Evolutionary conservation across 1,284 basidiomycete genomes (phyloP), one percentile per base, ranked within the genome.

Genomic region (Apiotrichum gamsii): DNA sequence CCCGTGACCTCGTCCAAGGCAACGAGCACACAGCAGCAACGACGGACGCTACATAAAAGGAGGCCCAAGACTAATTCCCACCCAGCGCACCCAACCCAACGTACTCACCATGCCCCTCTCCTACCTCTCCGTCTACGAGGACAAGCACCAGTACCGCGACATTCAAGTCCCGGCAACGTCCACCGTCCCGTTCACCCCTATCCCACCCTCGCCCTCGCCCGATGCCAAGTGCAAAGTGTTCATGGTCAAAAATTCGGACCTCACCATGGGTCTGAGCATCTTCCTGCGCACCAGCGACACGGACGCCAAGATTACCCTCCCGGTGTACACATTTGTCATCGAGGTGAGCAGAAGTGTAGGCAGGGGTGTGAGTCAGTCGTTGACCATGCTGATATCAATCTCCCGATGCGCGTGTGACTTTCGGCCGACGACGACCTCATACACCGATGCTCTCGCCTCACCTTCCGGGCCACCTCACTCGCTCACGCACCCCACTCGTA

Each of bases 201-300:
- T 51, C 30, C 28, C 32, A 36, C 31, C 35, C 0, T 29, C 49
- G 6, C 45, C 49, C n/a, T 35, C 24, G 8, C n/a, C 19, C 14
- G 40, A 51, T 4, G 49, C 49, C 19, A 35, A 39, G 9, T 51
- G 49, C 49, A 46, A 46, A 25, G 49, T 51, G 30, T 13, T 19
- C 40, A 18, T 51, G 19, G 30, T 46, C 40, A 31, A 34, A 30
- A 37, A 51, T n/a, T 39, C 51, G 4, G 53, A 45, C 35, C 37
- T 56, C 14, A 51, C 47, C 23, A 53, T 53, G 39, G n/a, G 29
- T 11, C 51, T 54, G 13, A 58, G 47, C 46, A 33, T 53, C 9
- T 51, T 51, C 25, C 21, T 51, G 35, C 49, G 49, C 43, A 51
- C 49, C 18, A 43, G 39, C 40, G 49, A 51, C 44, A 45, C 39